phyloP scores from a whole-genome alignment of 2,329 filamentous ascomycete species.

The Thielaviopsis punctulata region DNA sequence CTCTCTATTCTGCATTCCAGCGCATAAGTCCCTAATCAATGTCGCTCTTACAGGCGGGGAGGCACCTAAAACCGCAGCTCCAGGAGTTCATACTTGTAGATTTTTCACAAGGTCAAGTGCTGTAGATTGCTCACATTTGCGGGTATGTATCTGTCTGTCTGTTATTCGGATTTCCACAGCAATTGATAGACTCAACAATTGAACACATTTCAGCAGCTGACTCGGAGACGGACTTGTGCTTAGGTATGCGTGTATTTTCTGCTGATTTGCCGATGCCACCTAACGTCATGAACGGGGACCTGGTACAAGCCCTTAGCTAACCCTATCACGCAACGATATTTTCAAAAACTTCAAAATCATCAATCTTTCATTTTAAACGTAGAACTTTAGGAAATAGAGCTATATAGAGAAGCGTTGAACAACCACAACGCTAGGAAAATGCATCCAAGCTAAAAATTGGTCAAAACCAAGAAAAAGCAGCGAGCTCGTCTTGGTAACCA shows the following conservation, averaged over 20 bases:
- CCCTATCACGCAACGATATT: not conserved
- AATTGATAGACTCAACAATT: not conserved
- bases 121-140: too few relatives aligned
- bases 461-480: not conserved
- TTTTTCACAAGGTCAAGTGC: too few relatives aligned
- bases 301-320: too few relatives aligned
- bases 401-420: not conserved
- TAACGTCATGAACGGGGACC: not conserved
- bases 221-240: too few relatives aligned
- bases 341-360: not conserved
- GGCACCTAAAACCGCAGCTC: not conserved
- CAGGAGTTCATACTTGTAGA: not conserved
- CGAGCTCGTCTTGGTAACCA: not conserved
- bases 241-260: too few relatives aligned
- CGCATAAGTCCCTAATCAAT: not conserved
- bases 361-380: not conserved
- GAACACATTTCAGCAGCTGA: not conserved
- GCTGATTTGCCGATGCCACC: too few relatives aligned
- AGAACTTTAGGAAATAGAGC: not conserved
- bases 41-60: not conserved
- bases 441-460: not conserved
- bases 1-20: not conserved
- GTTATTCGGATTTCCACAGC: too few relatives aligned
- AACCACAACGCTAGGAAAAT: not conserved
- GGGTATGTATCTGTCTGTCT: too few relatives aligned